A percentile compares a stretch with the other conserved stretches of the same genome.
phyloP scores from a whole-genome alignment of 805 yeast species.

The Saitoella complicata region DNA sequence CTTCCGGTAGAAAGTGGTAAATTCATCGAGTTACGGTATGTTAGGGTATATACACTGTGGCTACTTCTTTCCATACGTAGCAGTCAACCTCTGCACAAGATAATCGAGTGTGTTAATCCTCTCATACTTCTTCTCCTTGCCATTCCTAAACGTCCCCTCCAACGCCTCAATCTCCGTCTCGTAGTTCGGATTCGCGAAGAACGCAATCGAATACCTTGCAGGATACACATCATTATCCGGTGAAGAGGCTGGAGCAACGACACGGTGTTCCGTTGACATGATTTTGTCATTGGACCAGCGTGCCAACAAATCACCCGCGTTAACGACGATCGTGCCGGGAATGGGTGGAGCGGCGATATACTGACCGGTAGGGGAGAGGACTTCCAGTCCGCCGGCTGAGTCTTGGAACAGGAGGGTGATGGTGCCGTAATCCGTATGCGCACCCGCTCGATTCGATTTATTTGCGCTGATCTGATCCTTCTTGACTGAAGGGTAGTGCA shows the following conservation, averaged over 20 bases:
- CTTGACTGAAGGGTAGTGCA: constrained; percentile 20
- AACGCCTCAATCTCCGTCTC: no score
- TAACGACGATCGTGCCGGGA: constrained; percentile 22
- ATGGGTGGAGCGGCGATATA: constrained; percentile 24
- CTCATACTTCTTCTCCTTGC: no score
- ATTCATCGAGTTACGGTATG: no score
- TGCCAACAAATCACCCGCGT: constrained; percentile 25
- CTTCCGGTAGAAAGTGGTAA: no score
- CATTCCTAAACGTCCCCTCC: no score
- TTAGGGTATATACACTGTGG: no score
- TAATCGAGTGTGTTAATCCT: no score
- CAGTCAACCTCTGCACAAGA: no score
- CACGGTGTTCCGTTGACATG: constrained; percentile 26
- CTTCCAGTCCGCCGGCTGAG: constrained; percentile 25
- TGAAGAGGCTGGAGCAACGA: constrained; percentile 8
- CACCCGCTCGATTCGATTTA: constrained; percentile 24
- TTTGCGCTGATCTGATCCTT: constrained; percentile 18
- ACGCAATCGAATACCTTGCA: no score
- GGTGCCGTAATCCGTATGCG: constrained; percentile 26
- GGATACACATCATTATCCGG: no score
- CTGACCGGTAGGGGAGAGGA: constrained; percentile 20
- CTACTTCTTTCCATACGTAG: no score
- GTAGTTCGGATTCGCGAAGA: no score
- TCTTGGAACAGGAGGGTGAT: constrained; percentile 25
- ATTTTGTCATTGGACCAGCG: constrained; percentile 26